phyloP scores from a whole-genome alignment of 495 filamentous ascomycete genomes.

The Rusavskia elegans region DNA sequence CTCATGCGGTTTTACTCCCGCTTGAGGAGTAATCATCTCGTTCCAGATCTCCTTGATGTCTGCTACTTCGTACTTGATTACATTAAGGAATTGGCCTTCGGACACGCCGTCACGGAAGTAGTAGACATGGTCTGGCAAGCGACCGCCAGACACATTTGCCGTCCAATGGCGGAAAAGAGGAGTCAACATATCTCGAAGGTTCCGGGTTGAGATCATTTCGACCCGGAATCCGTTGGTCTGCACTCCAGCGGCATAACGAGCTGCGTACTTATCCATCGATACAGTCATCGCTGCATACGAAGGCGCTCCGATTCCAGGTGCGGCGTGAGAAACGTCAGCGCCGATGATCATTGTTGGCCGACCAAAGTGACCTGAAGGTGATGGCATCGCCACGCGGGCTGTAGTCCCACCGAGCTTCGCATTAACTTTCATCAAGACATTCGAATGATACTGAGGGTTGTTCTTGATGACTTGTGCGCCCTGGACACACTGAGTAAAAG shows the following conservation, averaged over 20 bases:
- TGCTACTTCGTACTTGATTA: conserved; percentile 58
- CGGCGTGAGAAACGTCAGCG: conserved; percentile 74
- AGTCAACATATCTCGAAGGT: conserved; percentile 45
- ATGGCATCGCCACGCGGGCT: conserved; percentile 16
- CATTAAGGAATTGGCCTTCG: conserved; percentile 62
- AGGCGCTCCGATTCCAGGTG: conserved; percentile 42
- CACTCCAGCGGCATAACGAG: conserved; percentile 57
- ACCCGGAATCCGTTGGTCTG: conserved; percentile 62
- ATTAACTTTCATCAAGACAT: conserved; percentile 89
- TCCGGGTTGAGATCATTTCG: conserved; percentile 54
- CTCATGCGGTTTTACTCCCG: not conserved
- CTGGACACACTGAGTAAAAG: conserved; percentile 60
- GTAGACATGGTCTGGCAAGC: conserved; percentile 50
- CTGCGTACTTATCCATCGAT: conserved; percentile 51
- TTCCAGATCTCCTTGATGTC: conserved; percentile 38
- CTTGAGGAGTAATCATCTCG: not conserved
- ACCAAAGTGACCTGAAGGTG: conserved; percentile 17
- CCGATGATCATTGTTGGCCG: conserved; percentile 62
- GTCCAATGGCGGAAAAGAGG: conserved; percentile 50
- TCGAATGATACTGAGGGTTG: conserved; percentile 65
- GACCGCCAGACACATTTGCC: conserved; percentile 29
- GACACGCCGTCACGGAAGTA: conserved; percentile 94
- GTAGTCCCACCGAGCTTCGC: conserved; percentile 85
- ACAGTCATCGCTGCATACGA: conserved; percentile 83
- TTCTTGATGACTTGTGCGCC: conserved; percentile 40